A percentile compares a stretch with the other conserved stretches of the same genome.
phyloP scores from a whole-genome alignment of 768 basidiomycete species.

The Pulveroboletus frians region DNA sequence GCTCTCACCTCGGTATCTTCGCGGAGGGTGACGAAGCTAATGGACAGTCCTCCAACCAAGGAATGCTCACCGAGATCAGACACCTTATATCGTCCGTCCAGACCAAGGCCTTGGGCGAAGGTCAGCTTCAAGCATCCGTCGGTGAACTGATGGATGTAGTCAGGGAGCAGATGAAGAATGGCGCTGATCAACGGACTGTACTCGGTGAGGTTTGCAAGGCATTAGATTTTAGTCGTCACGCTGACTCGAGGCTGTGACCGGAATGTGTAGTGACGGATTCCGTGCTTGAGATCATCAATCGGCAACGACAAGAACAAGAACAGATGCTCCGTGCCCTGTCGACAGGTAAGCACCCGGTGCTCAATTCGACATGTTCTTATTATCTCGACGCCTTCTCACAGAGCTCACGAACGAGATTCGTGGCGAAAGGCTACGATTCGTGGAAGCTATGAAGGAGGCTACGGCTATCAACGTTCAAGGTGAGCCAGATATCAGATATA shows the following conservation, averaged over 20 bases:
- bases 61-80: conserved; percentile 34
- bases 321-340: conserved; percentile 60
- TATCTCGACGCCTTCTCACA: conserved; percentile 22
- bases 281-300: conserved; percentile 57
- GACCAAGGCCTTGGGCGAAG: conserved; percentile 28
- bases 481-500: conserved; percentile 25
- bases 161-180: conserved; percentile 37
- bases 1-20: conserved; percentile 44
- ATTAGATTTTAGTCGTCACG: conserved; percentile 4
- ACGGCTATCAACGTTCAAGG: conserved; percentile 83
- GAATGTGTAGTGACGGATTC: conserved; percentile 47
- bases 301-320: conserved; percentile 71
- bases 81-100: conserved; percentile 32
- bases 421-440: conserved; percentile 79
- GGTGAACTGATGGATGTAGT: conserved; percentile 36
- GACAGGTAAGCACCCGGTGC: conserved; percentile 41
- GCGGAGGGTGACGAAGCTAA: conserved; percentile 15
- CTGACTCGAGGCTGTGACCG: conserved; percentile 4
- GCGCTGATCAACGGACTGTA: conserved; percentile 37
- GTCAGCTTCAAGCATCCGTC: conserved; percentile 31
- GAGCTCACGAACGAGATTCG: conserved; percentile 81
- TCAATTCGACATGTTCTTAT: not conserved
- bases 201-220: conserved; percentile 29
- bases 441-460: conserved; percentile 94
- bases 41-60: conserved; percentile 13